Base-by-base conservation (phyloP, 2,329 filamentous ascomycete genomes). In the Penicillium sp. region DNA sequence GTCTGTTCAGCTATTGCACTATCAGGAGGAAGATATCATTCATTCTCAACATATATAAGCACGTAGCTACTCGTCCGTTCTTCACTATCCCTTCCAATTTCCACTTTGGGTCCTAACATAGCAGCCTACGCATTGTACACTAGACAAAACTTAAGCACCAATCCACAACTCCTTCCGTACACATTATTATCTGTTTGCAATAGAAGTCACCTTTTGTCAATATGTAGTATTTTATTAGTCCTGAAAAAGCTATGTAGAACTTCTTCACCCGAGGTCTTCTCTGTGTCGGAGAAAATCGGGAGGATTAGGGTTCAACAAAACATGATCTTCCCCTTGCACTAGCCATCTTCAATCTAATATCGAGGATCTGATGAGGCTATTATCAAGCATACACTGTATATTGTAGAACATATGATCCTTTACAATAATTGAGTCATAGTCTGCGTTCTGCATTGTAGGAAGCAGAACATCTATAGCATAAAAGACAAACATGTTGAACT, bases 371-470 rank as follows among this genome's bases (percentile, higher is more conserved):
- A 3, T 44, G 17, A 46, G 6, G 38, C 14, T 47, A 35, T 46
- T 42, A 56, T n/a, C 41, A 3, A 26, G 10, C 30, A 46, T 55
- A 55, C 53, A 56, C 48, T 56, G 48, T 52, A 52, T 36, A 56
- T 41, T 37, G 31, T 28, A 42, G 53, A 52, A 47, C 53, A 46
- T 26, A 12, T 16, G 16, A 14, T 44, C 9, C 35, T 33, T 35
- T 41, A 41, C 48, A 36, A 41, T 28, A 28, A 5, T 36, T 26
- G 45, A 50, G 44, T 40, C 53, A 52, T 26, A 41, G 30, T 56
- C 53, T 56, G 30, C n/a, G 41, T 51, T 56, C 41, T 56, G 53
- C 53, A 17, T 47, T 46, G 53, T 52, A 56, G 53, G 41, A 35
- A 46, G 14, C 53, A 52, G 53, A 51, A 56, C 42, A 37, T 36